Conservation (phyloP, 208 protist genomes). For the Leishmania martiniquensis region DNA sequence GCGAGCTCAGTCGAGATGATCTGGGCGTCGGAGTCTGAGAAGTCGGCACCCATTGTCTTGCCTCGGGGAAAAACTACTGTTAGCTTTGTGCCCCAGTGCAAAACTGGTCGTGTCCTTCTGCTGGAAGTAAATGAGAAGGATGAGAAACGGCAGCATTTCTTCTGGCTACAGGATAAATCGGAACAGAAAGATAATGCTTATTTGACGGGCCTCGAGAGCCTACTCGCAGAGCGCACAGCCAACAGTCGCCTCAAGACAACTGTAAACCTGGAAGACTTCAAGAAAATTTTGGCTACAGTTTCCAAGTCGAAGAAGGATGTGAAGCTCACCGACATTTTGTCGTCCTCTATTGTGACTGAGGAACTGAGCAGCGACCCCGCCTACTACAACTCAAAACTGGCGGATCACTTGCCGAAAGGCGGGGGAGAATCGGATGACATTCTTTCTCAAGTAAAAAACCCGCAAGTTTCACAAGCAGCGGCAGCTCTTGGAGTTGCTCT, state of each 20-base stretch:
- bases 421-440: slow-evolving; percentile 41
- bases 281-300: slow-evolving; percentile 59
- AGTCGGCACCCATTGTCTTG: slow-evolving; percentile 15
- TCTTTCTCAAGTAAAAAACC: slow-evolving; percentile 66
- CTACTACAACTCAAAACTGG: slow-evolving; percentile 61
- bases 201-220: slow-evolving; percentile 45
- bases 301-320: slow-evolving; percentile 34
- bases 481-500: slow-evolving; percentile 47
- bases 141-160: slow-evolving; percentile 56
- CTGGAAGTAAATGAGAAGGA: slow-evolving; percentile 47
- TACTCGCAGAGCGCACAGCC: slow-evolving; percentile 30
- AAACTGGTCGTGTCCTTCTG: slow-evolving; percentile 70
- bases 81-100: slow-evolving; percentile 69
- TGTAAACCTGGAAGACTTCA: slow-evolving; percentile 56
- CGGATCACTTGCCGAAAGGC: slow-evolving; percentile 44
- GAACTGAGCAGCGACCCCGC: slow-evolving; percentile 53
- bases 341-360: slow-evolving; percentile 50
- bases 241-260: slow-evolving; percentile 7
- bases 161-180: slow-evolving; percentile 87
- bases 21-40: slow-evolving; percentile 40
- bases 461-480: slow-evolving; percentile 56
- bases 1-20: slow-evolving; percentile 45
- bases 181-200: slow-evolving; percentile 63
- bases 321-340: slow-evolving; percentile 47
- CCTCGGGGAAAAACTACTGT: slow-evolving; percentile 35